phyloP scores from a whole-genome alignment of 208 protist species.

The Leishmania turanica region DNA sequence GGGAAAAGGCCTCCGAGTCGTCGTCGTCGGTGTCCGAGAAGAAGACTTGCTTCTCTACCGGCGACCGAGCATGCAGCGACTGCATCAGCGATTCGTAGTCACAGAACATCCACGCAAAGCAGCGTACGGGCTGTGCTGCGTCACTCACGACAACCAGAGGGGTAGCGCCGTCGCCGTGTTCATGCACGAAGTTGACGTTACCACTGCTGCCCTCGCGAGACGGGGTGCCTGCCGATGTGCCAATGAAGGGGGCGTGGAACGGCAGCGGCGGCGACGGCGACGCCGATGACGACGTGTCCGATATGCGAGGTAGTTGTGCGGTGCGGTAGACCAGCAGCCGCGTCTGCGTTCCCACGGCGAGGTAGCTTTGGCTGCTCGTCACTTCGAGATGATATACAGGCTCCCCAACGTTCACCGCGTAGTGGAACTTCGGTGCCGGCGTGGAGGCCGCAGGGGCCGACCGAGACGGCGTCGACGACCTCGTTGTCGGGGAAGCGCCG shows the following conservation, averaged over 20 bases:
- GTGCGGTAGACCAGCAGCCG: constrained; percentile 30
- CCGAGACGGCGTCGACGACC: not conserved
- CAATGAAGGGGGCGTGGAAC: not conserved
- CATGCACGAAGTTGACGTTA: not conserved
- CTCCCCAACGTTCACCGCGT: constrained; percentile 18
- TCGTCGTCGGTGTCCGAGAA: constrained; percentile 9
- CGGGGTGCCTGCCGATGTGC: not conserved
- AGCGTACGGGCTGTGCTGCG: constrained; percentile 20
- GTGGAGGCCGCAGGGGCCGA: not conserved
- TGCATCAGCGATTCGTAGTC: constrained; percentile 26
- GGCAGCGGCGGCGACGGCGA: not conserved
- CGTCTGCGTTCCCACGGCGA: constrained; percentile 30
- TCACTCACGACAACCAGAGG: constrained; percentile 28
- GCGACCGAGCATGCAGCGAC: not conserved
- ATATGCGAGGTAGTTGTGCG: constrained; percentile 22
- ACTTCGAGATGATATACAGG: constrained; percentile 28
- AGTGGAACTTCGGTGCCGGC: constrained; percentile 18
- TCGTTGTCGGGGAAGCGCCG: not conserved
- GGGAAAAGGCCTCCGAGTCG: not conserved
- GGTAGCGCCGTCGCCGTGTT: not conserved
- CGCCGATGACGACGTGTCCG: not conserved
- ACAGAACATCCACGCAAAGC: constrained; percentile 37
- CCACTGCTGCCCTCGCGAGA: not conserved
- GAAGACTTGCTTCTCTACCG: not conserved
- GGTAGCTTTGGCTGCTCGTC: constrained; percentile 24